A percentile compares a stretch with the other conserved stretches of the same genome.
Evolutionary conservation across 768 basidiomycete genomes (phyloP).

Genomic region (Melanogaster broomeanus): DNA sequence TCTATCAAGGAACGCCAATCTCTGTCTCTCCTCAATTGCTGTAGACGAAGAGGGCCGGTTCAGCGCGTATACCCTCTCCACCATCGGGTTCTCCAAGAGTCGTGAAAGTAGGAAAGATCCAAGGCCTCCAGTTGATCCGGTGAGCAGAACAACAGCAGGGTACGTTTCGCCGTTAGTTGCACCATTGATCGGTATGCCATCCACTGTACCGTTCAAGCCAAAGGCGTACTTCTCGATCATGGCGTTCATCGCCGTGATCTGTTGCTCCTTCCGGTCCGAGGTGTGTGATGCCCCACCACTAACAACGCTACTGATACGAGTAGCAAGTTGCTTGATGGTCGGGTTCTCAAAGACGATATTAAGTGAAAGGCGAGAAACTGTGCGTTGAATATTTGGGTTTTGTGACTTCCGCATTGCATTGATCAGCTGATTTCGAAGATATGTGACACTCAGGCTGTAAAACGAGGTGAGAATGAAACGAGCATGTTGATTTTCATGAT

Average conservation of each 20-base stretch:
- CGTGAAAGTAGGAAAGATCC: too few relatives aligned
- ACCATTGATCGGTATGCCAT: slow-evolving; percentile 13
- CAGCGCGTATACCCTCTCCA: slow-evolving; percentile 35
- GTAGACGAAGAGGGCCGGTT: slow-evolving; percentile 26
- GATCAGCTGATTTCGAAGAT: slow-evolving; percentile 22
- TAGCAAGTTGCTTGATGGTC: too few relatives aligned
- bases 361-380: slow-evolving; percentile 22
- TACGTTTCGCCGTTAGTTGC: not conserved
- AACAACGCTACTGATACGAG: slow-evolving; percentile 8
- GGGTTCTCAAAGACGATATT: slow-evolving; percentile 38
- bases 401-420: too few relatives aligned
- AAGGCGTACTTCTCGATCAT: slow-evolving; percentile 42
- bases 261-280: not conserved
- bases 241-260: slow-evolving; percentile 24
- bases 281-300: not conserved
- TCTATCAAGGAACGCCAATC: slow-evolving; percentile 34
- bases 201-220: slow-evolving; percentile 15
- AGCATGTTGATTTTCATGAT: not conserved
- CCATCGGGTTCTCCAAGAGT: too few relatives aligned
- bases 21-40: slow-evolving; percentile 28
- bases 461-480: too few relatives aligned
- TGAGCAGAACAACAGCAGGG: slow-evolving; percentile 21
- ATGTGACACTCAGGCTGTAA: slow-evolving; percentile 24
- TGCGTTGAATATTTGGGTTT: slow-evolving; percentile 18
- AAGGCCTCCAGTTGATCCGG: slow-evolving; percentile 46